A percentile compares a stretch with the other conserved stretches of the same genome.
Evolutionary conservation across 1,284 basidiomycete species (phyloP).

Genomic region (Phylloporus gajari): DNA sequence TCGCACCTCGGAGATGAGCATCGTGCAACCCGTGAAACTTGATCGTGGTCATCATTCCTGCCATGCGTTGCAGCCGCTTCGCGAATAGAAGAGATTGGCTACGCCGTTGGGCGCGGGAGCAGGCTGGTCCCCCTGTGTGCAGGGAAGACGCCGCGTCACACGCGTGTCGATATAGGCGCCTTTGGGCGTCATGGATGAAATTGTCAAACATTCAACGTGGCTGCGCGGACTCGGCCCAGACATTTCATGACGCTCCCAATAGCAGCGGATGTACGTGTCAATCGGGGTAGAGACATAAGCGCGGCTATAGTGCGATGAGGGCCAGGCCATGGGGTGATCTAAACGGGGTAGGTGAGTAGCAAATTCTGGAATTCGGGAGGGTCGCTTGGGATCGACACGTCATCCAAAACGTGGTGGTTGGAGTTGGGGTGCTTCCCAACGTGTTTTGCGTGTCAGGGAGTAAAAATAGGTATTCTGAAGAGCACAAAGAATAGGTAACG

Average conservation of each 20-base stretch:
- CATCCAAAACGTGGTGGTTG: not conserved
- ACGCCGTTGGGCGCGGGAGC: slow-evolving; percentile 33
- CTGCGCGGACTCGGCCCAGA: not conserved
- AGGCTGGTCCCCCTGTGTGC: slow-evolving; percentile 28
- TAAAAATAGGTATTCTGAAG: not conserved
- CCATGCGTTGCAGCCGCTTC: slow-evolving; percentile 64
- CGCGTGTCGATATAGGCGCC: slow-evolving; percentile 9
- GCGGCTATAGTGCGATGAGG: slow-evolving; percentile 39
- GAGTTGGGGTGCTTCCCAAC: not conserved
- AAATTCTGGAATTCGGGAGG: slow-evolving; percentile 43
- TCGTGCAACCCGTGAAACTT: slow-evolving; percentile 14
- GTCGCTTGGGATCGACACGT: slow-evolving; percentile 50
- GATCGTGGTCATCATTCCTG: slow-evolving; percentile 24
- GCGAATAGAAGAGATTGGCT: slow-evolving; percentile 61
- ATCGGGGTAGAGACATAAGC: slow-evolving; percentile 29
- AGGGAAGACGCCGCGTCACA: slow-evolving; percentile 19
- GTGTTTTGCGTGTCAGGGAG: not conserved
- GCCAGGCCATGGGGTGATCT: slow-evolving; percentile 31
- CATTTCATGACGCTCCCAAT: not conserved
- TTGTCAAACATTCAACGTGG: slow-evolving; percentile 17
- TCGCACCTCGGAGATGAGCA: slow-evolving; percentile 6
- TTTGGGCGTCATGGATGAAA: slow-evolving; percentile 25
- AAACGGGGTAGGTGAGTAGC: slow-evolving; percentile 55
- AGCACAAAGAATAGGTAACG: not conserved
- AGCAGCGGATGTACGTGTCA: slow-evolving; percentile 28